These are phyloP conservation scores for Aspergillus transmontanensis DNA, from an alignment of 2,329 filamentous ascomycete species.

Conservation along the genomic window DNA sequence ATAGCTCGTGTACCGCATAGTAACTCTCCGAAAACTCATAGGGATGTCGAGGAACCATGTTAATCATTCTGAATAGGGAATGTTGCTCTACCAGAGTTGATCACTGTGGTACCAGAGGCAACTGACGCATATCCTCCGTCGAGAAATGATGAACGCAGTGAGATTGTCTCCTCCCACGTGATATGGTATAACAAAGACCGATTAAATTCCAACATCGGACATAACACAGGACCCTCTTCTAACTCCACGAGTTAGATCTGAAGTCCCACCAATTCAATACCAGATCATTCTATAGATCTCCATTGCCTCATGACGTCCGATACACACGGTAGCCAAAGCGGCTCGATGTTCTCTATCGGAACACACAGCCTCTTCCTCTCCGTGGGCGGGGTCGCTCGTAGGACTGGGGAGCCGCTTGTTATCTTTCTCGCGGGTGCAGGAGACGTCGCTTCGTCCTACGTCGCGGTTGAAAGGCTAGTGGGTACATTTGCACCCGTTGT, in stretches of 20 bases:
- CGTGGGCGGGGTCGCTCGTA: constrained; percentile 26
- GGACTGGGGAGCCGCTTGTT: constrained; percentile 30
- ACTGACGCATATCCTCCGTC: neutral
- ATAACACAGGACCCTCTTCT: neutral
- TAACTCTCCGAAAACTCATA: neutral
- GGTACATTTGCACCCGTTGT: constrained; percentile 31
- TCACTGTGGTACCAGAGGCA: neutral
- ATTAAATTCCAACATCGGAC: neutral
- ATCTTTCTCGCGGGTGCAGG: constrained; percentile 40
- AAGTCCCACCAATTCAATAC: neutral
- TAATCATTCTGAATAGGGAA: neutral
- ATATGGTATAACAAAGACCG: neutral
- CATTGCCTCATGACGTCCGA: neutral
- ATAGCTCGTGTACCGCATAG: neutral
- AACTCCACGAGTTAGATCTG: neutral
- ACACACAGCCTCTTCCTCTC: constrained; percentile 36
- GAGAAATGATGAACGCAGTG: neutral
- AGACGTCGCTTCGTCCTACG: constrained; percentile 37
- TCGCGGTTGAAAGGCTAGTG: constrained; percentile 35
- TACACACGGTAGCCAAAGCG: neutral
- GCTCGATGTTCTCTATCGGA: constrained; percentile 31
- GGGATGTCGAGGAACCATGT: neutral
- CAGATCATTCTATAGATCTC: neutral
- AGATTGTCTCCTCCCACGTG: neutral
- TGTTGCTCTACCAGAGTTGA: neutral